Evolutionary conservation across 805 yeast species (phyloP).

Genomic region (Candida krabiensis): DNA sequence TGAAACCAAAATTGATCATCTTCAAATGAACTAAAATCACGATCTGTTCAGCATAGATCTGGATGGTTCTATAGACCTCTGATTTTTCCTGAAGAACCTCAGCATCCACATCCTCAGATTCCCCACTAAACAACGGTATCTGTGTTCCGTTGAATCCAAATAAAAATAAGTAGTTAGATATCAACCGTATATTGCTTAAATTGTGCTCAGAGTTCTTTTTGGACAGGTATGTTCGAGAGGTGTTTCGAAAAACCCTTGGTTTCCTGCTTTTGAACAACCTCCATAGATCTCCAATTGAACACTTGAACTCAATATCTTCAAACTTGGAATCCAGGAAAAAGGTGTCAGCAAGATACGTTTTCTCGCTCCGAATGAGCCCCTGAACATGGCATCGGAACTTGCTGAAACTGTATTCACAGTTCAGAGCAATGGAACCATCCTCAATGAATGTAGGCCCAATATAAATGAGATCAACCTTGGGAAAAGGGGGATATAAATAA

Average conservation of each 20-base stretch:
- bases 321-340: conserved; percentile 22
- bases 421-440: conserved; percentile 25
- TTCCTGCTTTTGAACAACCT: conserved; percentile 4
- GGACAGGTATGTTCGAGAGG: neutral
- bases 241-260: neutral
- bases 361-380: conserved; percentile 27
- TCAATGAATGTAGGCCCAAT: conserved; percentile 32
- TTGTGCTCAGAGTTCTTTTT: neutral
- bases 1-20: conserved; percentile 21
- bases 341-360: conserved; percentile 25
- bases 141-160: conserved; percentile 23
- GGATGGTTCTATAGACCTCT: conserved; percentile 20
- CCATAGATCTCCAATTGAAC: conserved; percentile 3
- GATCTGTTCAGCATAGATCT: conserved; percentile 14
- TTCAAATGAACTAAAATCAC: conserved; percentile 21
- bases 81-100: conserved; percentile 7
- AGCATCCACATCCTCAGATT: conserved; percentile 11
- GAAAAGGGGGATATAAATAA: conserved; percentile 27
- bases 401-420: conserved; percentile 25
- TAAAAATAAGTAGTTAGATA: conserved; percentile 22
- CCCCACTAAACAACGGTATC: conserved; percentile 14
- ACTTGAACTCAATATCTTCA: conserved; percentile 19
- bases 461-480: conserved; percentile 23
- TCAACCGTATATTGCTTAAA: conserved; percentile 14
- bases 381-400: conserved; percentile 24